These are phyloP conservation scores for Malassezia restricta DNA, from an alignment of 1,284 basidiomycete genomes.

Conservation along the genomic window DNA sequence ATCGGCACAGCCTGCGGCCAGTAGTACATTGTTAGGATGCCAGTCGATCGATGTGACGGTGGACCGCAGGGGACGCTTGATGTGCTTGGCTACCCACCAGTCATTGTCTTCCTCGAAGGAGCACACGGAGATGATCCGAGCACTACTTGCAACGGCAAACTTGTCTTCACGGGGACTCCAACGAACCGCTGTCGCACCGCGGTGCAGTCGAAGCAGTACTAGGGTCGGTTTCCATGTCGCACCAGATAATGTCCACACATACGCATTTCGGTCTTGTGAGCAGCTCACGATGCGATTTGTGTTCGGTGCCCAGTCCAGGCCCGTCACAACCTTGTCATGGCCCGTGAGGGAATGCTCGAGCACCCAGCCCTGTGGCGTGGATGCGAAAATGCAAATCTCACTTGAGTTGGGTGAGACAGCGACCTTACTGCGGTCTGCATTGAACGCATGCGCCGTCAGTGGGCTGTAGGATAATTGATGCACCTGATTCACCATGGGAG, in stretches of 20 bases:
- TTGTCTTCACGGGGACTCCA: slow-evolving; percentile 98
- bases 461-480: slow-evolving; percentile 64
- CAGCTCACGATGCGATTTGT: slow-evolving; percentile 96
- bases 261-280: slow-evolving; percentile 95
- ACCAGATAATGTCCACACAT: slow-evolving; percentile 80
- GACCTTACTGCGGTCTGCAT: slow-evolving; percentile 73
- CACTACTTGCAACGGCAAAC: slow-evolving; percentile 94
- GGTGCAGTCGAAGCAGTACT: slow-evolving; percentile 86
- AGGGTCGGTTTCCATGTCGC: slow-evolving; percentile 84
- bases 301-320: slow-evolving; percentile 94
- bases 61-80: slow-evolving; percentile 90
- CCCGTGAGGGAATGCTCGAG: slow-evolving; percentile 70
- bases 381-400: slow-evolving; percentile 66
- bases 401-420: slow-evolving; percentile 83
- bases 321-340: slow-evolving; percentile 96
- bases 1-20: slow-evolving; percentile 87
- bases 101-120: slow-evolving; percentile 56
- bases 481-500: slow-evolving; percentile 36
- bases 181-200: slow-evolving; percentile 84
- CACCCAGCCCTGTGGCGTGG: slow-evolving; percentile 52
- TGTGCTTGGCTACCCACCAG: slow-evolving; percentile 96
- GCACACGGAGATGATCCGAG: slow-evolving; percentile 49
- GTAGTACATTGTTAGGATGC: slow-evolving; percentile 93
- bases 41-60: slow-evolving; percentile 89
- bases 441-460: slow-evolving; percentile 84